A percentile compares a stretch with the other conserved stretches of the same genome.
Evolutionary conservation across 352 stramenopile genomes (phyloP).

Genomic region (Globisporangium yorkense): DNA sequence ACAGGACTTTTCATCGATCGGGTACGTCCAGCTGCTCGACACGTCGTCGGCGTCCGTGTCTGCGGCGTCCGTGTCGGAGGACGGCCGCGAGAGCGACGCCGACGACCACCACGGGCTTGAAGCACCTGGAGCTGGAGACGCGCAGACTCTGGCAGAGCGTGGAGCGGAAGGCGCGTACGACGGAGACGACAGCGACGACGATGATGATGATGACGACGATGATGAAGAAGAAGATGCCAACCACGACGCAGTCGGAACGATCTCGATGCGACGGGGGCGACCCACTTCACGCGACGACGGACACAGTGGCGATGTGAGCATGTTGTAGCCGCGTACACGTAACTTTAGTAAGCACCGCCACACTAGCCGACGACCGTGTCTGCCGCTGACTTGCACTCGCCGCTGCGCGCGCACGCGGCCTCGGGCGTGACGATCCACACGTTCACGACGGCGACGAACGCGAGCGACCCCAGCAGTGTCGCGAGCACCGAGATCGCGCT

Average conservation of each 20-base stretch:
- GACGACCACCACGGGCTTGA: not conserved
- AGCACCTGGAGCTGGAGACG: not conserved
- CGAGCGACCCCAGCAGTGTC: conserved; percentile 1
- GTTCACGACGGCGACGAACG: conserved; percentile 6
- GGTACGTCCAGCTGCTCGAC: conserved; percentile 46
- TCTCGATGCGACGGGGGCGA: not conserved
- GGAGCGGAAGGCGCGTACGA: not conserved
- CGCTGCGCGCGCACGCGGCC: not conserved
- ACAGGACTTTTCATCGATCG: conserved; percentile 28
- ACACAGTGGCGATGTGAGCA: not conserved
- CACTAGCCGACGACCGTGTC: not conserved
- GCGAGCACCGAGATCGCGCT: not conserved
- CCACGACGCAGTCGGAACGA: not conserved
- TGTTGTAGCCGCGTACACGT: not conserved
- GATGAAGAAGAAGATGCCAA: not conserved
- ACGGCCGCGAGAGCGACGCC: conserved; percentile 9
- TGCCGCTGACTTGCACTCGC: not conserved
- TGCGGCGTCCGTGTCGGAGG: conserved; percentile 1
- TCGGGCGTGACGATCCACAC: conserved; percentile 2
- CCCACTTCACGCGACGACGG: not conserved
- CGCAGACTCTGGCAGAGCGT: not conserved
- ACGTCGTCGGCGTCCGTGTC: conserved; percentile 19
- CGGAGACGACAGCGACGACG: not conserved
- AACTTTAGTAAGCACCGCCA: not conserved
- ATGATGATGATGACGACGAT: not conserved